These are phyloP conservation scores for Rhizophlyctis rosea DNA, from an alignment of 192 early-diverging fungal genomes.

Conservation along the genomic window DNA sequence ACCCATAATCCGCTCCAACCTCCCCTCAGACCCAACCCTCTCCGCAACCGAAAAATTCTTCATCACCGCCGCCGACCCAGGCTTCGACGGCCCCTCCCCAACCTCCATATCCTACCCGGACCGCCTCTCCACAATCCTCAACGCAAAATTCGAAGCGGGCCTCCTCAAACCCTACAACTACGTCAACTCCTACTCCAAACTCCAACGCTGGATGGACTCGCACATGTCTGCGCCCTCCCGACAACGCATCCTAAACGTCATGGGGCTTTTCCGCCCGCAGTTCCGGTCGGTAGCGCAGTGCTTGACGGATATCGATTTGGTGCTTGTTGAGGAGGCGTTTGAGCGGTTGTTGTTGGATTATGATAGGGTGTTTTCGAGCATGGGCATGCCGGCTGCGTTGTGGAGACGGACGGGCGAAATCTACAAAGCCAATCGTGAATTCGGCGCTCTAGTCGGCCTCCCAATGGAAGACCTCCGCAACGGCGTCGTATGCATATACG, in stretches of 20 bases:
- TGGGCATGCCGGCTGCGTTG: slow-evolving; percentile 93
- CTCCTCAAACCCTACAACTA: slow-evolving; percentile 97
- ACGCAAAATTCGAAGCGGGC: slow-evolving; percentile 94
- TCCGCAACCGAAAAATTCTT: slow-evolving; percentile 81
- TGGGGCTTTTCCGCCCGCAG: slow-evolving; percentile 84
- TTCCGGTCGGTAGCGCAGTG: slow-evolving; percentile 85
- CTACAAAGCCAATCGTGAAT: slow-evolving; percentile 93
- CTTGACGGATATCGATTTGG: slow-evolving; percentile 89
- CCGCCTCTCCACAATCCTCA: slow-evolving; percentile 85
- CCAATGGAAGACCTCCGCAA: slow-evolving; percentile 80
- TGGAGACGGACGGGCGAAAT: slow-evolving; percentile 97
- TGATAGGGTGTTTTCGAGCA: slow-evolving; percentile 89
- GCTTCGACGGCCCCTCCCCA: slow-evolving; percentile 57
- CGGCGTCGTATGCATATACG: slow-evolving; percentile 54
- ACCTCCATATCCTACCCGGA: slow-evolving; percentile 62
- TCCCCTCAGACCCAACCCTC: slow-evolving; percentile 28
- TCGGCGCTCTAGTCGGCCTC: slow-evolving; percentile 82
- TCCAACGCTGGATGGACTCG: slow-evolving; percentile 89
- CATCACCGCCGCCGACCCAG: slow-evolving; percentile 89
- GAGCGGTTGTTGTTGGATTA: slow-evolving; percentile 93
- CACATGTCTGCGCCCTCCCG: slow-evolving; percentile 70
- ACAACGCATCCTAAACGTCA: slow-evolving; percentile 80
- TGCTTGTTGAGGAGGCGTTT: slow-evolving; percentile 94
- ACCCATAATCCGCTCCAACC: slow-evolving; percentile 9
- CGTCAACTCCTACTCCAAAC: slow-evolving; percentile 81